These are phyloP conservation scores for Oropetium thomaeum DNA, from an alignment of 176 grass and related monocot genomes.

Conservation along the genomic window DNA sequence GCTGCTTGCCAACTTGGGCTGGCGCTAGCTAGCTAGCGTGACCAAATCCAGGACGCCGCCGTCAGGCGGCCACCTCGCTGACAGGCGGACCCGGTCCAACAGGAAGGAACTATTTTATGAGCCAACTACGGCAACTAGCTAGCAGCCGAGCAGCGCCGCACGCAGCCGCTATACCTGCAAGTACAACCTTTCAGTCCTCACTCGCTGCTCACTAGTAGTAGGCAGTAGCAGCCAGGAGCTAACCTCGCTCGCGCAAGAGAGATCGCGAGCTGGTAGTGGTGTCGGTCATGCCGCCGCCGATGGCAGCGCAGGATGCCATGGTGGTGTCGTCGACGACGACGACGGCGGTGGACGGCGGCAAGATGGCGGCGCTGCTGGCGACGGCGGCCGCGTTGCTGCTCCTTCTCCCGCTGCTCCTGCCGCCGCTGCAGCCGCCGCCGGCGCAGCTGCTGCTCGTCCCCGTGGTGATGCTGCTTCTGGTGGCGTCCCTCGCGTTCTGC, in stretches of 20 bases:
- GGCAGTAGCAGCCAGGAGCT: too few relatives aligned
- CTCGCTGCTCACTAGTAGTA: neutral
- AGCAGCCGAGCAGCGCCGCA: too few relatives aligned
- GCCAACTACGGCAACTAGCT: too few relatives aligned
- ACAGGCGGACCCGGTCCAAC: neutral
- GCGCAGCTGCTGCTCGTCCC: slow-evolving; percentile 50
- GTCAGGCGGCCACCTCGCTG: neutral
- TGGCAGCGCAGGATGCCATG: neutral
- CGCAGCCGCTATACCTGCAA: neutral
- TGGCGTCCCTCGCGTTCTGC: slow-evolving; percentile 52
- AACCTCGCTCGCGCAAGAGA: too few relatives aligned
- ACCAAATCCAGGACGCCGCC: neutral
- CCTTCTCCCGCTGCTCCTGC: slow-evolving; percentile 56
- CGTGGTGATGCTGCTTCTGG: slow-evolving; percentile 46
- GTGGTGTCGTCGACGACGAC: neutral
- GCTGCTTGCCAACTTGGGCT: neutral
- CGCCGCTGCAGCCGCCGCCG: slow-evolving; percentile 56
- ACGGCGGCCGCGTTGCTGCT: slow-evolving; percentile 39
- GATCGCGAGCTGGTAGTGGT: too few relatives aligned
- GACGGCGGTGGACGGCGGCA: slow-evolving; percentile 7
- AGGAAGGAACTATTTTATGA: neutral
- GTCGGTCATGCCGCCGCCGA: neutral
- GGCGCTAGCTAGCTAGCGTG: neutral
- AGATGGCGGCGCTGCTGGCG: slow-evolving; percentile 22
- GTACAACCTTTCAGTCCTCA: too few relatives aligned